Evolutionary conservation across 177 flowering plant genomes (phyloP).

Genomic region (Telopea speciosissima): DNA sequence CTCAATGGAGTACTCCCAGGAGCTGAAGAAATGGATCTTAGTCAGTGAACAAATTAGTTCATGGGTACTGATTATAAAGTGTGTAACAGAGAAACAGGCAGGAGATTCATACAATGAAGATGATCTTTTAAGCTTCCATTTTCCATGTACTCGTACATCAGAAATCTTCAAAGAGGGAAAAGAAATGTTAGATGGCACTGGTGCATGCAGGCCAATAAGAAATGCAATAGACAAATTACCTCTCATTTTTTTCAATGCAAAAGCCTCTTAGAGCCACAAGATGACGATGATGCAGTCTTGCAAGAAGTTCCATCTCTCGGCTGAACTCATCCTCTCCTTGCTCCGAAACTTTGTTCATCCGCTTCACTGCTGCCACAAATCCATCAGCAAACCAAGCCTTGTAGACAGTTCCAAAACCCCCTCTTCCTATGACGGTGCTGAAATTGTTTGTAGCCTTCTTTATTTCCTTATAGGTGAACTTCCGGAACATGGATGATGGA

Average conservation of each 20-base stretch:
- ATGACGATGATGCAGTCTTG: conserved; percentile 95
- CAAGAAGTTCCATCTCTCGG: conserved; percentile 88
- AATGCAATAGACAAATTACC: conserved; percentile 30
- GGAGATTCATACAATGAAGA: conserved; percentile 61
- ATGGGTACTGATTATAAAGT: neutral
- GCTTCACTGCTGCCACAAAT: conserved; percentile 68
- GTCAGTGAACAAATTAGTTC: neutral
- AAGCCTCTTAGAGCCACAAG: conserved; percentile 89
- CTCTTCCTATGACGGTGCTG: conserved; percentile 67
- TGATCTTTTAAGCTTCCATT: conserved; percentile 96
- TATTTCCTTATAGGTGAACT: conserved; percentile 76
- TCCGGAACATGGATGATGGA: conserved; percentile 61
- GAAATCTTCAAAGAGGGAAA: conserved; percentile 53
- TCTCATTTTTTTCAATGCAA: conserved; percentile 66
- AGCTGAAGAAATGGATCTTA: conserved; percentile 33
- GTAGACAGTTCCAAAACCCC: conserved; percentile 93
- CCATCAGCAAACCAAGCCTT: conserved; percentile 82
- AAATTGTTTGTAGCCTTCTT: conserved; percentile 84
- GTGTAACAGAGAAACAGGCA: conserved; percentile 2
- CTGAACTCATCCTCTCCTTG: conserved; percentile 88
- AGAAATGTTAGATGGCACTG: neutral
- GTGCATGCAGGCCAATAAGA: neutral
- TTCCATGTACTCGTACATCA: conserved; percentile 88
- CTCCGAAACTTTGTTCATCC: conserved; percentile 74
- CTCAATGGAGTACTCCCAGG: conserved; percentile 58